These are phyloP conservation scores for Lasiodiplodia citricola DNA, from an alignment of 2,329 filamentous ascomycete genomes.

Conservation along the genomic window DNA sequence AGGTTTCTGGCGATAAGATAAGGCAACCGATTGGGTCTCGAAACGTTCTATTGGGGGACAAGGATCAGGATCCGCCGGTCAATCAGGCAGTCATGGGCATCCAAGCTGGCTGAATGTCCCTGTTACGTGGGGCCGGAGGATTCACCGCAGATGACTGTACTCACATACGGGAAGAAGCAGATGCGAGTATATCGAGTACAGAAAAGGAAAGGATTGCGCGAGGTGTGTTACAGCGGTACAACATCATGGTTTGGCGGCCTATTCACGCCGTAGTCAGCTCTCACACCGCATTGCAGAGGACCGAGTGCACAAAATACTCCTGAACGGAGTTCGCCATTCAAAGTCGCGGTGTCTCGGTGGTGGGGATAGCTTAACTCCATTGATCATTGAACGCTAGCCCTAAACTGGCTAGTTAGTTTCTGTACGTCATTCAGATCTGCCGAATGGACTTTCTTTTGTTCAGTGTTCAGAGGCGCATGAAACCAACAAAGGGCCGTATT, in stretches of 20 bases:
- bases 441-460: not conserved
- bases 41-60: not conserved
- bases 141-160: not conserved
- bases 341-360: not conserved
- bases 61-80: not conserved
- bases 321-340: conserved; percentile 1
- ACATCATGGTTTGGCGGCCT: not conserved
- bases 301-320: not conserved
- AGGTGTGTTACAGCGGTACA: not conserved
- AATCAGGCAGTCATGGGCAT: not conserved
- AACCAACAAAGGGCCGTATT: not conserved
- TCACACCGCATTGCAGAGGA: not conserved
- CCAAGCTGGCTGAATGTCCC: not conserved
- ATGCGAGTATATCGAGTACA: not conserved
- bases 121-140: not conserved
- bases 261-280: not conserved
- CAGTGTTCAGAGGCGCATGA: not conserved
- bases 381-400: not conserved
- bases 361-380: conserved; percentile 3
- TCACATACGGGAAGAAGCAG: not conserved
- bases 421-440: not conserved
- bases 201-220: not conserved
- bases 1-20: not conserved
- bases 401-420: not conserved
- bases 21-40: not conserved